phyloP scores from a whole-genome alignment of 73 alveolate genomes.

The Loxodes magnus region DNA sequence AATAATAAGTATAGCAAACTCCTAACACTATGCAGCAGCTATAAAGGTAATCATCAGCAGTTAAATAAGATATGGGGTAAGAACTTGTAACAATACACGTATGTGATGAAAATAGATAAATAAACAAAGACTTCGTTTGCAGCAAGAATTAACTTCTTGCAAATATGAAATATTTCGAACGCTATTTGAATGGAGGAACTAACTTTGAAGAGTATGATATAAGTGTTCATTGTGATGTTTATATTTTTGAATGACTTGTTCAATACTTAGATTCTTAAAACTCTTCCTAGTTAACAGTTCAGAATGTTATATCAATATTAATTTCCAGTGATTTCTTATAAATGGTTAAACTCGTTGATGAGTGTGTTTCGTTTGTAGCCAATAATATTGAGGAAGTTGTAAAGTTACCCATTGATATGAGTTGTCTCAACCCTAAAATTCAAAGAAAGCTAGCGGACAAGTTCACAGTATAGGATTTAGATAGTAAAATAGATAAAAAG shows the following conservation, averaged over 20 bases:
- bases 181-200: constrained; percentile 24
- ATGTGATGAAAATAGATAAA: constrained; percentile 39
- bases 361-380: constrained; percentile 30
- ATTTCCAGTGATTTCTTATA: constrained; percentile 45
- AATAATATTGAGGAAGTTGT: constrained; percentile 31
- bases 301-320: constrained; percentile 38
- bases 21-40: too few relatives aligned
- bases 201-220: constrained; percentile 50
- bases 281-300: constrained; percentile 3
- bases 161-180: constrained; percentile 54
- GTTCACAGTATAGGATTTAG: constrained; percentile 1
- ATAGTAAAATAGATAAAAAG: constrained; percentile 2
- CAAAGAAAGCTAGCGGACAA: constrained; percentile 17
- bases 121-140: constrained; percentile 45
- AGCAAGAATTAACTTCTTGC: constrained; percentile 26
- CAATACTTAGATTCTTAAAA: constrained; percentile 13
- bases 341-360: constrained; percentile 37
- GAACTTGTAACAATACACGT: constrained; percentile 35
- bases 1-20: too few relatives aligned
- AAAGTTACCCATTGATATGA: constrained; percentile 52
- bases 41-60: too few relatives aligned
- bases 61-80: too few relatives aligned
- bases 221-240: constrained; percentile 54
- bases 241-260: constrained; percentile 57
- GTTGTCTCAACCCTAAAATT: constrained; percentile 22